Evolutionary conservation across 1,284 basidiomycete genomes (phyloP), one percentile per base, ranked within the genome.

Genomic region (Ceratobasidium sp.): DNA sequence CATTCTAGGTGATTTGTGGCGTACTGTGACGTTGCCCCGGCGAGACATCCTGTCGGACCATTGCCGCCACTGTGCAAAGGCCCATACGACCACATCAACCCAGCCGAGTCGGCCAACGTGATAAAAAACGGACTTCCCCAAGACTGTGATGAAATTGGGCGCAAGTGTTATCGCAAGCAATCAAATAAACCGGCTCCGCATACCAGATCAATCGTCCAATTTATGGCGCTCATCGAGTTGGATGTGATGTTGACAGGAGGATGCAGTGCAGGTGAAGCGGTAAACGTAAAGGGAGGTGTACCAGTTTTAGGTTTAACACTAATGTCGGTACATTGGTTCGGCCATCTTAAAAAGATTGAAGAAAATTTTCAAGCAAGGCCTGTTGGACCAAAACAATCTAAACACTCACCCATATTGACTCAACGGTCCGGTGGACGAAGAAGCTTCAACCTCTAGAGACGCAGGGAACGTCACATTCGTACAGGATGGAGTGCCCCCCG

Each of bases 41-140:
- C 79, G 16, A 86, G 80, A 77, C 86, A 87, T 24, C 80, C 80
- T 14, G 81, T 83, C 0, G 82, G 77, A 14, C 82, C 83, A 43
- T 80, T 80, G 9, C 82, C 82, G 16, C 84, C 84, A 61, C 83
- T 84, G 75, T 89, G 88, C 5, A 89, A 78, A 0, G 87, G 87
- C 0, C 88, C 89, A 76, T 86, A 84, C 0, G 86, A 79, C 88
- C 88, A 89, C 31, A 80, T 80, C 56, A 83, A 83, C 7, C 87
- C 87, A 37, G 79, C 79, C 0, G 86, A 82, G 78, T 90, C 88
- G 5, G 83, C 82, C 22, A 89, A 80, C 22, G 86, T 86, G 39
- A 89, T 82, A 79, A 86, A 90, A 79, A 89, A 90, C 1, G 84
- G 84, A 5, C 83, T 83, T 0, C 85, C 87, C 84, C 86, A 88